Evolutionary conservation across 495 filamentous ascomycete genomes (phyloP).

Genomic region (Lentithecium fluviatile): DNA sequence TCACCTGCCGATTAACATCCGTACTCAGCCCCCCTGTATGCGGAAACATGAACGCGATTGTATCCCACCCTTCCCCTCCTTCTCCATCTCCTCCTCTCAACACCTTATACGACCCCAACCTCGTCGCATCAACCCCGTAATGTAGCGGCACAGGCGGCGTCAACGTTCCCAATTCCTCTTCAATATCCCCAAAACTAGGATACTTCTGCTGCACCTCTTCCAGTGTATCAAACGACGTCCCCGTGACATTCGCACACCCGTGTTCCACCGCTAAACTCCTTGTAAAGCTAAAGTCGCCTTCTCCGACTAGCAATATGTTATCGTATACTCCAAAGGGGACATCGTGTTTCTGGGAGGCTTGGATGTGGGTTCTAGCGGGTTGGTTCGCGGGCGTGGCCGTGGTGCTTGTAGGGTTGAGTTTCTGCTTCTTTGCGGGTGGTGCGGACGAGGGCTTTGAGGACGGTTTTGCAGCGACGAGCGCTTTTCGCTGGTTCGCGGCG

Average conservation of each 20-base stretch:
- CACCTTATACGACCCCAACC: slow-evolving; percentile 15
- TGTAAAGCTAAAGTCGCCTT: slow-evolving; percentile 91
- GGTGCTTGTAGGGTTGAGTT: not conserved
- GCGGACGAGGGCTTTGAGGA: not conserved
- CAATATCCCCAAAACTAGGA: slow-evolving; percentile 65
- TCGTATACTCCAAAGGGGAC: slow-evolving; percentile 69
- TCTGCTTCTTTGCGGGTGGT: slow-evolving; percentile 1
- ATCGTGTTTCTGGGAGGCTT: slow-evolving; percentile 18
- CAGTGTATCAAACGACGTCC: slow-evolving; percentile 59
- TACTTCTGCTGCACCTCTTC: slow-evolving; percentile 43
- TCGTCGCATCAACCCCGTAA: slow-evolving; percentile 31
- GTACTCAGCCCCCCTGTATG: slow-evolving; percentile 88
- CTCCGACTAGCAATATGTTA: slow-evolving; percentile 79
- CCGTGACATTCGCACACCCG: slow-evolving; percentile 62
- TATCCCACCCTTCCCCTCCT: slow-evolving; percentile 56
- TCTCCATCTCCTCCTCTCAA: not conserved
- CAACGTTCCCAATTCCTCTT: slow-evolving; percentile 50
- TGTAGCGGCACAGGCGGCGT: slow-evolving; percentile 23
- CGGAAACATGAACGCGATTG: slow-evolving; percentile 92
- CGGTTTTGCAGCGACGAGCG: not conserved
- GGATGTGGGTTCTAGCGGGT: not conserved
- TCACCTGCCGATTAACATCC: slow-evolving; percentile 91
- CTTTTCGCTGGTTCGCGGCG: slow-evolving; percentile 1
- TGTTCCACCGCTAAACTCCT: slow-evolving; percentile 71
- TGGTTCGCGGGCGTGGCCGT: not conserved